Conservation (phyloP, 2,329 filamentous ascomycete species). For the Monosporascus sp. region DNA sequence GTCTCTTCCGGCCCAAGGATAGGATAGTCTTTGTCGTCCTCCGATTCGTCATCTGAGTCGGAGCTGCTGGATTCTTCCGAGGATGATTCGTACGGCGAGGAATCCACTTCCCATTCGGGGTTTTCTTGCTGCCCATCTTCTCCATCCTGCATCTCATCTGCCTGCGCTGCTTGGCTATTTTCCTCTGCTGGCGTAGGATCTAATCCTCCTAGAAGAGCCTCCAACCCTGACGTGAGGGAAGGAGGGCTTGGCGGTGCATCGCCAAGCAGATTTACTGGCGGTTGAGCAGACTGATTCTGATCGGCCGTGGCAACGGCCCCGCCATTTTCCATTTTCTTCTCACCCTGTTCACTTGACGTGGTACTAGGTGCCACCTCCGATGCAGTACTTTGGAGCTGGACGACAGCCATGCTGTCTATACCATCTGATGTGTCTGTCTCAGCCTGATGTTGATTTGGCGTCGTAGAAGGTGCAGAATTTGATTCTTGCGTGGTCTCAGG, state of each 20-base stretch:
- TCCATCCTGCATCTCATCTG: conserved; percentile 8
- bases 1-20: conserved; percentile 77
- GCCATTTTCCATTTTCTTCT: neutral
- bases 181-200: conserved; percentile 16
- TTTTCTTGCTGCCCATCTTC: conserved; percentile 28
- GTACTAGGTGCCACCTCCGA: neutral
- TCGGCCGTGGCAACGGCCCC: conserved; percentile 7
- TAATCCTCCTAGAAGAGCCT: conserved; percentile 25
- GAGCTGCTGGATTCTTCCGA: conserved; percentile 50
- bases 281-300: neutral
- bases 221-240: conserved; percentile 27
- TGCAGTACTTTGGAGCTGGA: conserved; percentile 1
- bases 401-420: conserved; percentile 9
- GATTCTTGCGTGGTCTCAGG: neutral
- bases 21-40: conserved; percentile 52
- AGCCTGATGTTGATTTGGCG: neutral
- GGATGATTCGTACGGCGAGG: conserved; percentile 68
- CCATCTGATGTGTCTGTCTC: neutral
- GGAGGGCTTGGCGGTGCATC: conserved; percentile 25
- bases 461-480: neutral
- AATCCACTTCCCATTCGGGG: conserved; percentile 82
- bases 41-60: conserved; percentile 51
- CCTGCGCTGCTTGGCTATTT: conserved; percentile 3
- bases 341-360: neutral
- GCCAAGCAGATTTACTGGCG: conserved; percentile 1